Evolutionary conservation across 805 yeast genomes (phyloP).

Genomic region (Pichia nanzhaoensis): DNA sequence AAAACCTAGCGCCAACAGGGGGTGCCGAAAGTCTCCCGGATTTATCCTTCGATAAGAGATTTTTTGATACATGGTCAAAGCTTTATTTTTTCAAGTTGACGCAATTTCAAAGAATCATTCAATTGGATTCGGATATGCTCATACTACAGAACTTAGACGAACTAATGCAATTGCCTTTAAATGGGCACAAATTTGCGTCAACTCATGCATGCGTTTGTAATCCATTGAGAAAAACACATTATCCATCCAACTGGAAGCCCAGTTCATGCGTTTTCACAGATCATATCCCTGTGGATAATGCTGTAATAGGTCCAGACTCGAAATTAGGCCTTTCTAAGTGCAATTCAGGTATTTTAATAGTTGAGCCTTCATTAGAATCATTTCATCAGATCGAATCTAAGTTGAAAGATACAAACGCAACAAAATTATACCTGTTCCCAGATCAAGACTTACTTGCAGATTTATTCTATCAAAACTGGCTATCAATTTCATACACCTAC

Average conservation of each 20-base stretch:
- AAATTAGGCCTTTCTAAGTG: conserved; percentile 40
- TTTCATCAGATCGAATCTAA: conserved; percentile 38
- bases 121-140: conserved; percentile 55
- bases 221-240: conserved; percentile 45
- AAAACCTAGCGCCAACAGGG: conserved; percentile 37
- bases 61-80: conserved; percentile 58
- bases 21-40: conserved; percentile 29
- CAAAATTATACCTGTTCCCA: conserved; percentile 44
- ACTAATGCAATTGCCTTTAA: conserved; percentile 41
- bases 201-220: conserved; percentile 59
- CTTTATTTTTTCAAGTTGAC: conserved; percentile 45
- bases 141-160: conserved; percentile 54
- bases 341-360: conserved; percentile 54
- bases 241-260: conserved; percentile 46
- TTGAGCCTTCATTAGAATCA: conserved; percentile 34
- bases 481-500: conserved; percentile 45
- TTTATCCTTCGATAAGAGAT: conserved; percentile 44
- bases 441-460: conserved; percentile 54
- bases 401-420: conserved; percentile 32
- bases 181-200: conserved; percentile 43
- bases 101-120: conserved; percentile 48
- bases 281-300: conserved; percentile 1
- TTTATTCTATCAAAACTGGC: conserved; percentile 45
- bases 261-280: conserved; percentile 45
- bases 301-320: conserved; percentile 35